A percentile compares a stretch with the other conserved stretches of the same genome.
phyloP scores from a whole-genome alignment of 768 basidiomycete genomes.

The Mycena rosella region DNA sequence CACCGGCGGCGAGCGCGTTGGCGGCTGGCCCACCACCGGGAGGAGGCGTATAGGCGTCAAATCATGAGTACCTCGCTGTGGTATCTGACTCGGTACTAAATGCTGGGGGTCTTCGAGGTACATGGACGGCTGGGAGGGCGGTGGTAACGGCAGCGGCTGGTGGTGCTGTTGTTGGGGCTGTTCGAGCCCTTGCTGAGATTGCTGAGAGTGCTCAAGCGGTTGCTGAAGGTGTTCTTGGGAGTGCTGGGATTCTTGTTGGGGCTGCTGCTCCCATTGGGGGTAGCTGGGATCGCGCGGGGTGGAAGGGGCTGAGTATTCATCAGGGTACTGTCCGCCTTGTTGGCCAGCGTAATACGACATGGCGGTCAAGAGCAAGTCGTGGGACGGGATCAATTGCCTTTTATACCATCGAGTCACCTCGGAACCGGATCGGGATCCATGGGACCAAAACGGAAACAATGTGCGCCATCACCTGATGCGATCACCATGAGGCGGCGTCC shows the following conservation, averaged over 20 bases:
- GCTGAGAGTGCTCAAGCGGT: constrained; percentile 39
- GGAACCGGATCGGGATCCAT: too few relatives aligned
- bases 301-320: constrained; percentile 62
- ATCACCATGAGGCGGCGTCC: constrained; percentile 27
- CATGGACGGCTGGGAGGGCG: constrained; percentile 38
- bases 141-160: constrained; percentile 4
- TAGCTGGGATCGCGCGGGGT: constrained; percentile 56
- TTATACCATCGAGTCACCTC: constrained; percentile 49
- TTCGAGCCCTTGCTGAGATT: constrained; percentile 29
- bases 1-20: constrained; percentile 40
- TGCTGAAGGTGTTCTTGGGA: constrained; percentile 38
- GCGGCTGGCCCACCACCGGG: constrained; percentile 28
- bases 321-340: constrained; percentile 46
- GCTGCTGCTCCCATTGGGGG: constrained; percentile 48
- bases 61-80: constrained; percentile 41
- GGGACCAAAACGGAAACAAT: constrained; percentile 8
- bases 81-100: constrained; percentile 47
- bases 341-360: constrained; percentile 65
- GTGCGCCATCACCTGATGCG: constrained; percentile 1
- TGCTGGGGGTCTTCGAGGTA: constrained; percentile 35
- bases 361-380: constrained; percentile 46
- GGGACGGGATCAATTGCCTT: constrained; percentile 41
- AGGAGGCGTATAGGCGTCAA: constrained; percentile 49
- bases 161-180: constrained; percentile 21
- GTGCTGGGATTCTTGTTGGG: constrained; percentile 45